Percentiles rank a stretch among this genome's conserved stretches.
These are phyloP conservation scores for Agrocybe pediades DNA, from an alignment of 768 basidiomycete genomes.

Conservation along the genomic window DNA sequence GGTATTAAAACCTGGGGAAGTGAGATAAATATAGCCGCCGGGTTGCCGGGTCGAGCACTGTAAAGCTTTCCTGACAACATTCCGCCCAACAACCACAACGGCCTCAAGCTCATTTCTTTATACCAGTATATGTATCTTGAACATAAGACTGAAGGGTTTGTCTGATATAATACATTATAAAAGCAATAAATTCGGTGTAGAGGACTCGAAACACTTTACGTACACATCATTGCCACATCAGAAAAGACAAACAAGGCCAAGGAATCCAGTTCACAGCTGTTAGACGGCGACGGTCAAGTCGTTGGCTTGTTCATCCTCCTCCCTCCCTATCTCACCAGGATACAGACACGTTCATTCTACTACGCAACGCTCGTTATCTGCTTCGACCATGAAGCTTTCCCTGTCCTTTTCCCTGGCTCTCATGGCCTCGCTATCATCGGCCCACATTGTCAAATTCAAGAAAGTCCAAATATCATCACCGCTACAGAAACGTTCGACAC, in stretches of 20 bases:
- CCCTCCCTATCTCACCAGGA: conserved; percentile 16
- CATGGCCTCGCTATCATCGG: conserved; percentile 39
- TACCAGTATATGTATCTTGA: no score
- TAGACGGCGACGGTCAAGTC: conserved; percentile 6
- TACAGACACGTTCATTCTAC: conserved; percentile 27
- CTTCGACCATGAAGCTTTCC: conserved; percentile 42
- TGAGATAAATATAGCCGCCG: not conserved
- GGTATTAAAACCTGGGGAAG: conserved; percentile 9
- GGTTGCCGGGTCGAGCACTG: not conserved
- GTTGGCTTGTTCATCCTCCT: conserved; percentile 7
- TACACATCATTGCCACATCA: conserved; percentile 6
- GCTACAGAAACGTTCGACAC: conserved; percentile 38
- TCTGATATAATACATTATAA: no score
- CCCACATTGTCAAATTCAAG: conserved; percentile 49
- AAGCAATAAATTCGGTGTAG: no score
- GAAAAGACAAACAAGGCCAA: conserved; percentile 19
- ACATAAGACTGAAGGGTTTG: no score
- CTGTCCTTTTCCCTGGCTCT: conserved; percentile 39
- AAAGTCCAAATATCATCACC: conserved; percentile 38
- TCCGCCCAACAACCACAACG: no score
- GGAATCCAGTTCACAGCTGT: not conserved
- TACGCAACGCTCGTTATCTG: conserved; percentile 23
- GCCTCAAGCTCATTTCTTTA: no score
- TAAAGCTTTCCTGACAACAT: not conserved
- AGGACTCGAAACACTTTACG: conserved; percentile 1